Evolutionary conservation across 164 flowering plant genomes (phyloP), one percentile per base, ranked within the genome.

Genomic region (Protea cynaroides): DNA sequence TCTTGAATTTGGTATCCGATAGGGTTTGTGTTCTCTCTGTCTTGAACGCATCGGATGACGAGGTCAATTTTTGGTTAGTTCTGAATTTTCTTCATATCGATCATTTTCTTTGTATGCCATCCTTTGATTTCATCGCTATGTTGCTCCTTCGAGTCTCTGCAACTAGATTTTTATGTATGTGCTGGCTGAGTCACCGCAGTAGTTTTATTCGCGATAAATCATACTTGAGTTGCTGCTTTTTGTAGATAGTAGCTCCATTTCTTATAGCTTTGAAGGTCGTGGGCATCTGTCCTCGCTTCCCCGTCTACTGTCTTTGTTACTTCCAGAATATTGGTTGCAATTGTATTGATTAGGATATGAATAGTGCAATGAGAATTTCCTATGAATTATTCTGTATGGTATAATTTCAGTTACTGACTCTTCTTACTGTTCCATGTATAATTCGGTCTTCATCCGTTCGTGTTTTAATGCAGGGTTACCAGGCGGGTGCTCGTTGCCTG

Each of bases 1-100:
- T 10, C 7, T 66, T 15, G 63, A 49, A 58, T 66, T 66, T 34
- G 43, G 43, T 21, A 44, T 56, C 40, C 23, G 6, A 43, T 64
- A 38, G 38, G 59, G 24, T 19, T 64, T 56, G 15, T 59, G 1
- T 38, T 11, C 21, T 40, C 29, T 52, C 40, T 38, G n/a, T n/a
- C n/a, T n/a, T n/a, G n/a, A n/a, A n/a, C n/a, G n/a, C n/a, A n/a
- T n/a, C n/a, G n/a, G n/a, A n/a, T n/a, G n/a, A n/a, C n/a, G n/a
- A n/a, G n/a, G n/a, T n/a, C n/a, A n/a, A n/a, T 40, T 14, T 64
- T 7, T 54, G 53, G 11, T 40, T 8, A 19, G 47, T 29, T 37
- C 62, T 47, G 56, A 57, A 19, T 49, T 56, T 10, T 43, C 34
- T 58, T 46, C 8, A 10, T 38, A 40, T 34, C 40, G 36, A 38